Percentiles rank a stretch among this genome's conserved stretches.
Evolutionary conservation across 495 filamentous ascomycete genomes (phyloP).

Genomic region (Podospora comata): DNA sequence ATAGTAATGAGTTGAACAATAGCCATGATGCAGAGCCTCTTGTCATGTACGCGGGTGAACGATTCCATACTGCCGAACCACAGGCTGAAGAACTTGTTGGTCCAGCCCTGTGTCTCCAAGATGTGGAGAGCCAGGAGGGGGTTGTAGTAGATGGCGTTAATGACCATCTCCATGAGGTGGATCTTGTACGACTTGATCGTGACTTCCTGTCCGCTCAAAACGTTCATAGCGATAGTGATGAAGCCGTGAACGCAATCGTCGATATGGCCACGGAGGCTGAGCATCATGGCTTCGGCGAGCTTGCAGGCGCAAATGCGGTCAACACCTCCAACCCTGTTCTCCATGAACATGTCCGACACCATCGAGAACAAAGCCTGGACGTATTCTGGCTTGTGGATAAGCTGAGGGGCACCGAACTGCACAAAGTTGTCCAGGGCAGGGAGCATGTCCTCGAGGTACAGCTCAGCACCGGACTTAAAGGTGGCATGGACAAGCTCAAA

Average conservation of each 20-base stretch:
- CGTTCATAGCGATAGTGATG: constrained; percentile 80
- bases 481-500: constrained; percentile 95
- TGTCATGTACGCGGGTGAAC: constrained; percentile 93
- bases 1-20: constrained; percentile 82
- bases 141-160: constrained; percentile 98
- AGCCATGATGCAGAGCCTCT: constrained; percentile 93
- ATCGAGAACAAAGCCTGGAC: constrained; percentile 84
- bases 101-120: constrained; percentile 87
- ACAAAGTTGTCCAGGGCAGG: constrained; percentile 97
- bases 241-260: constrained; percentile 85
- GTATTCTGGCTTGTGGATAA: constrained; percentile 81
- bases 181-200: constrained; percentile 88
- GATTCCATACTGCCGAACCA: constrained; percentile 97
- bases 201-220: constrained; percentile 65
- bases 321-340: constrained; percentile 88
- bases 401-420: constrained; percentile 75
- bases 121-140: constrained; percentile 76
- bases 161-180: constrained; percentile 98
- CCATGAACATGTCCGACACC: constrained; percentile 61
- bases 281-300: constrained; percentile 93
- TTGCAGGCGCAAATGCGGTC: constrained; percentile 99
- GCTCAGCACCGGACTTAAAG: constrained; percentile 93
- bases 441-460: constrained; percentile 99
- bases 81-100: constrained; percentile 98
- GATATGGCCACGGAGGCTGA: constrained; percentile 86